phyloP scores from a whole-genome alignment of 2,329 filamentous ascomycete species.

The Hortaea sp. region DNA sequence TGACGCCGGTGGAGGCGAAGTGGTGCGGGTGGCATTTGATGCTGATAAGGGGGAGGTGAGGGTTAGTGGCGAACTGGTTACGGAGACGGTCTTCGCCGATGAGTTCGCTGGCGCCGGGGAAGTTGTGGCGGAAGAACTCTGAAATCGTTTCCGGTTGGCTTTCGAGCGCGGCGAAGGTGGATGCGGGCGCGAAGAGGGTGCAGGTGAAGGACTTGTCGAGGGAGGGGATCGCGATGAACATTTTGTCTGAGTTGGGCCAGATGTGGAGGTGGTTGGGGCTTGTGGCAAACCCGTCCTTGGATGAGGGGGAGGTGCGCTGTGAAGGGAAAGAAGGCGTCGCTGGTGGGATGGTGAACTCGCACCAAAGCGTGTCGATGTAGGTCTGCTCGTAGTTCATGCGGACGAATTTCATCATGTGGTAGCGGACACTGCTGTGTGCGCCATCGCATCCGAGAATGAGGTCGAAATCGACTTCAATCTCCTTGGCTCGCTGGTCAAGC shows the following conservation, averaged over 20 bases:
- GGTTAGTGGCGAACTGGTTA: conserved; percentile 68
- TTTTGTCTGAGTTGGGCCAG: conserved; percentile 68
- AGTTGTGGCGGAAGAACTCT: conserved; percentile 69
- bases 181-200: conserved; percentile 76
- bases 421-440: conserved; percentile 81
- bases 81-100: conserved; percentile 60
- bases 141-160: conserved; percentile 50
- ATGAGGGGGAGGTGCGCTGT: conserved; percentile 9
- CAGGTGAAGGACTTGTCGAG: conserved; percentile 88
- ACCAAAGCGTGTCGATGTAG: conserved; percentile 96
- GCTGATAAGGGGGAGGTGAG: conserved; percentile 83
- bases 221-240: conserved; percentile 96
- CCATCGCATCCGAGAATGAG: conserved; percentile 91
- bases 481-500: conserved; percentile 27
- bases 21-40: conserved; percentile 91
- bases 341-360: conserved; percentile 69
- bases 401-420: conserved; percentile 91
- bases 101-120: conserved; percentile 68
- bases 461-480: conserved; percentile 81
- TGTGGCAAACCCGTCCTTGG: conserved; percentile 56
- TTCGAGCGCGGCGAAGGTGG: conserved; percentile 60
- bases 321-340: conserved; percentile 22
- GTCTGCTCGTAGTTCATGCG: conserved; percentile 86
- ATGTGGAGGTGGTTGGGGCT: conserved; percentile 93
- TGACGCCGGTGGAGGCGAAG: conserved; percentile 63